Evolutionary conservation across 305 asterid species (phyloP).

Genomic region (Plantago coronopus): DNA sequence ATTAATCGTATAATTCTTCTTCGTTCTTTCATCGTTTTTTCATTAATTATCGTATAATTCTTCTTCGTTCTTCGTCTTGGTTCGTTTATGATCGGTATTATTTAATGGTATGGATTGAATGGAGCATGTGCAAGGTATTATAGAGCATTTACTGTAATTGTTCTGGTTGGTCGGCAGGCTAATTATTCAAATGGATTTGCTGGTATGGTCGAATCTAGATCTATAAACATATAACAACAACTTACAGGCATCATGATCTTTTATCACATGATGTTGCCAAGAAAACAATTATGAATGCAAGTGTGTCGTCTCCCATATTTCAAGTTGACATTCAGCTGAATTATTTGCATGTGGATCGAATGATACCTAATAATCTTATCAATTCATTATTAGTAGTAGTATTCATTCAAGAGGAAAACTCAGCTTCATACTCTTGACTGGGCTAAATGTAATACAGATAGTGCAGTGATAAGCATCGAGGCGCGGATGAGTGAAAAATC

Average conservation of each 20-base stretch:
- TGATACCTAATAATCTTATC: not conserved
- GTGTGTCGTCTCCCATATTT: not conserved
- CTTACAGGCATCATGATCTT: slow-evolving; percentile 1
- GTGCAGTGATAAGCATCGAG: not conserved
- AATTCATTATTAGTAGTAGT: too few species aligned
- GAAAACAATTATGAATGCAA: not conserved
- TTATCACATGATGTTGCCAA: not conserved
- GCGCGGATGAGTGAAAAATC: not conserved
- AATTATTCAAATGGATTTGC: not conserved
- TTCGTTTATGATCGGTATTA: not conserved
- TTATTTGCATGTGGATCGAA: not conserved
- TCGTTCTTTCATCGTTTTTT: too few species aligned
- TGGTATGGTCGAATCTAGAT: not conserved
- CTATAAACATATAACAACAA: not conserved
- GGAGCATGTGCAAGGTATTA: slow-evolving; percentile 8
- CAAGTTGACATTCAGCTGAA: not conserved
- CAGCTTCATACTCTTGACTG: too few species aligned
- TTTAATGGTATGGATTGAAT: slow-evolving; percentile 8
- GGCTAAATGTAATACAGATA: too few species aligned
- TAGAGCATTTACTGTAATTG: slow-evolving; percentile 1
- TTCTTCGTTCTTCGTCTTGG: too few species aligned
- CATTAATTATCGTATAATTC: too few species aligned
- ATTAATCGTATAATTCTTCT: not conserved
- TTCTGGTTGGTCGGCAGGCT: slow-evolving; percentile 4
- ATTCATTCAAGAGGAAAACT: too few species aligned